Evolutionary conservation across 106 monocot species (phyloP), one percentile per base, ranked within the genome.

Genomic region (Acorus gramineus): DNA sequence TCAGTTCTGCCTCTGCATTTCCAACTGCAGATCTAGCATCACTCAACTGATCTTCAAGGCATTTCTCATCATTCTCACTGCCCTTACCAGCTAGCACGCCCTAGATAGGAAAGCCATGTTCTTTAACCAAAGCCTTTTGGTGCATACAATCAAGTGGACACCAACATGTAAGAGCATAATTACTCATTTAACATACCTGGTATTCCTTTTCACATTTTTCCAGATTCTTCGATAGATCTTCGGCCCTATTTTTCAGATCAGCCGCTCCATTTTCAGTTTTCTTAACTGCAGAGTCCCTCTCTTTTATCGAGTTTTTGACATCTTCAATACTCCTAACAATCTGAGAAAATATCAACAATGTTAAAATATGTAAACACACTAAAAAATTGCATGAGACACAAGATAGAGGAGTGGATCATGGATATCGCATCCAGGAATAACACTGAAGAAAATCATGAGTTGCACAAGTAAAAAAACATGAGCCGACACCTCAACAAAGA

Each of bases 41-140:
- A n/a, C 85, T 80, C 46, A 96, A 55, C 76, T 96, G 96, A 83
- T 87, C 96, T 77, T 96, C 96, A 61, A 96, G 83, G 71, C 90
- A 96, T 71, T 96, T 96, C 6, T 96, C 87, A 8, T 96, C 96
- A 64, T 73, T 81, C 44, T 79, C 76, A 56, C 73, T 91, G 74
- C 83, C 85, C 65, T 96, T 96, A 46, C 96, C 96, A 46, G 87
- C 96, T 67, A 96, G 70, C 14, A 96, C 82, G 69, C 85, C 87
- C 96, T 96, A 62, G 11, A n/a, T 28, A 28, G 28, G 60, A 71
- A 6, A 66, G 43, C 8, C 56, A 57, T 50, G 4, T 46, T 71
- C 5, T 6, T 49, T 46, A 46, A 66, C 28, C 28, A 28, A 28
- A 28, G 28, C 28, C 28, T 28, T 28, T 28, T 0, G 28, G 28